Evolutionary conservation across 2,329 filamentous ascomycete species (phyloP), one percentile per base, ranked within the genome.

Genomic region (Xylariaceae sp.): DNA sequence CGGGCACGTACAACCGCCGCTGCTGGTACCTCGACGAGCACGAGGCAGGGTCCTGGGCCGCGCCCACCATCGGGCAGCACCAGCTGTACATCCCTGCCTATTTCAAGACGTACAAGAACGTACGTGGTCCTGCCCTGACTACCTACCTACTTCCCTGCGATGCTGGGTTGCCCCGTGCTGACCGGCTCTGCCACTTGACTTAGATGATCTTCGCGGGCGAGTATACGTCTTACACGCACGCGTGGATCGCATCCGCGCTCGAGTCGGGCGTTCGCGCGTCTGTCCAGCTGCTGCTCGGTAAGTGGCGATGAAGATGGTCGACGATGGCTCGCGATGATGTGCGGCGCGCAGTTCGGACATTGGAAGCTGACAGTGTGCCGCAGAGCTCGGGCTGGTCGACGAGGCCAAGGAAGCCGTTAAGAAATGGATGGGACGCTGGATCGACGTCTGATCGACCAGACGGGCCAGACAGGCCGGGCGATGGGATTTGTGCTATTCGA

Each of bases 71-170:
- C 1, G 79, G 78, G 0, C 77, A 84, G 58, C 80, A 86, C 49
- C 68, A 80, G 44, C 50, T 84, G 16, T 86, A 80, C 45, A 61
- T 86, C 7, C 80, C 82, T 0, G 75, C 80, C n/a, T 86, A 83
- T 49, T 83, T 80, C 49, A 72, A 77, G 50, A 84, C 79, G 0
- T 75, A 85, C 53, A 69, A 68, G 42, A 74, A 78, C 30, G 63
- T 67, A 33, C 45, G 58, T 51, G 6, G 4, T 9, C 15, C 16
- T 23, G 13, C 11, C 12, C 5, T 14, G n/a, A n/a, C n/a, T n/a
- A n/a, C n/a, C n/a, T n/a, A n/a, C n/a, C n/a, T n/a, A n/a, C n/a
- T n/a, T n/a, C n/a, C n/a, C n/a, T n/a, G n/a, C n/a, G n/a, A n/a
- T n/a, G n/a, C n/a, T n/a, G n/a, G n/a, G n/a, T n/a, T n/a, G 11